A percentile compares a stretch with the other conserved stretches of the same genome.
phyloP scores from a whole-genome alignment of 805 yeast genomes.

The Kodamaea fukazawae region DNA sequence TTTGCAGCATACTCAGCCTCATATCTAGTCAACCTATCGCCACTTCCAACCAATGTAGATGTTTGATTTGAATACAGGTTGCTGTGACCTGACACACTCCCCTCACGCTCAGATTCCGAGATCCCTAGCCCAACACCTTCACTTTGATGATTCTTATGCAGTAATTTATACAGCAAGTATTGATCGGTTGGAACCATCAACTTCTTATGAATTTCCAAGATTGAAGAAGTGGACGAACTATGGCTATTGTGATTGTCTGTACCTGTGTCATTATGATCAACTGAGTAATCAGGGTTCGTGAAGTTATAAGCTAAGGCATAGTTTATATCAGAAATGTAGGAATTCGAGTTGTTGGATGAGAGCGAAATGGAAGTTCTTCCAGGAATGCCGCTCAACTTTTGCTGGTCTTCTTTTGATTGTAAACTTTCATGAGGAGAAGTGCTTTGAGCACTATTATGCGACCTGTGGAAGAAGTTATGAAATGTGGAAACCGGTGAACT shows the following conservation, averaged over 20 bases:
- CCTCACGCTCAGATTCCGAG: constrained; percentile 1
- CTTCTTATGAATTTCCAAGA: constrained; percentile 29
- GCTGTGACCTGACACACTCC: neutral
- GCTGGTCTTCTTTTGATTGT: constrained; percentile 16
- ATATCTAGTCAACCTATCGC: constrained; percentile 15
- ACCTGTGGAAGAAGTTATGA: constrained; percentile 33
- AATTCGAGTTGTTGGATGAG: constrained; percentile 36
- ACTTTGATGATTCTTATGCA: constrained; percentile 13
- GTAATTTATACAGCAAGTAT: constrained; percentile 22
- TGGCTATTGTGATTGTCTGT: constrained; percentile 15
- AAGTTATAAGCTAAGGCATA: constrained; percentile 33
- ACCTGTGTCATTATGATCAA: constrained; percentile 23
- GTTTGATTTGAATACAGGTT: neutral
- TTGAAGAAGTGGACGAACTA: constrained; percentile 8
- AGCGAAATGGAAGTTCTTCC: constrained; percentile 23
- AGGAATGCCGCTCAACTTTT: constrained; percentile 11
- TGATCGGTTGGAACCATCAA: constrained; percentile 36
- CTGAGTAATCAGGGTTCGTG: constrained; percentile 29
- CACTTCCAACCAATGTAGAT: neutral
- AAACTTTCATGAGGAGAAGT: constrained; percentile 10
- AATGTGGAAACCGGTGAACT: constrained; percentile 32
- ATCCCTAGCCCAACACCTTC: constrained; percentile 21
- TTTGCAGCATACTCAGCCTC: constrained; percentile 18
- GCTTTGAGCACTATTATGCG: constrained; percentile 16
- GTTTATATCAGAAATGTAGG: constrained; percentile 26